phyloP scores from a whole-genome alignment of 441 rosid species.

The Jatropha multifida region DNA sequence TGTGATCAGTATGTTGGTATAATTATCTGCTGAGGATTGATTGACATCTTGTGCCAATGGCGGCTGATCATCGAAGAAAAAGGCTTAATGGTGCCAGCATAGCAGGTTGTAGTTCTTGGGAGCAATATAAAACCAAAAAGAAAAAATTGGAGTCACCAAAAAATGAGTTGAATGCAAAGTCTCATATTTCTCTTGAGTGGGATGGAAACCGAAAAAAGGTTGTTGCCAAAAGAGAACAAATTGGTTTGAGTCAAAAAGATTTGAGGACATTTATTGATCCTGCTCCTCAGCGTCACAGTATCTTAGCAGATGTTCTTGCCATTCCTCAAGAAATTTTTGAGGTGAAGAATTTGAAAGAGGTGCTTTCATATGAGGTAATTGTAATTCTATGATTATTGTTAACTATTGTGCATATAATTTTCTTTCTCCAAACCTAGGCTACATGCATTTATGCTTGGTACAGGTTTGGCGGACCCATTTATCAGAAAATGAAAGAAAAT shows the following conservation, averaged over 20 bases:
- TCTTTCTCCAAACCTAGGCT: constrained; percentile 10
- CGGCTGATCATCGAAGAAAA: constrained; percentile 81
- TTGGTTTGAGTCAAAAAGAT: constrained; percentile 68
- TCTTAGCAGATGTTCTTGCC: constrained; percentile 65
- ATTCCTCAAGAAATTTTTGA: constrained; percentile 72
- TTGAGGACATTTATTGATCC: constrained; percentile 56
- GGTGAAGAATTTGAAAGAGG: constrained; percentile 59
- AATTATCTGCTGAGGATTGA: constrained; percentile 26
- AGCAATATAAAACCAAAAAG: constrained; percentile 63
- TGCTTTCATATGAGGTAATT: constrained; percentile 77
- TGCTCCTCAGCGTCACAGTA: constrained; percentile 37
- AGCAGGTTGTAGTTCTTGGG: constrained; percentile 54
- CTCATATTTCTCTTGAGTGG: constrained; percentile 87
- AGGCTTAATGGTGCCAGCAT: constrained; percentile 62
- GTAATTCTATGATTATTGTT: background rate
- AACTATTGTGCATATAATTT: constrained; percentile 15
- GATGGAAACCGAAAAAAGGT: constrained; percentile 57
- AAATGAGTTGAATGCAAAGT: constrained; percentile 48
- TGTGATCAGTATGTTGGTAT: constrained; percentile 22
- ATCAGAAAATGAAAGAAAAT: constrained; percentile 68
- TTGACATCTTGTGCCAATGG: constrained; percentile 55
- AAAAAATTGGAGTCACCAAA: constrained; percentile 50
- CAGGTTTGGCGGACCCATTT: constrained; percentile 77
- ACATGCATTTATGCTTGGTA: constrained; percentile 19
- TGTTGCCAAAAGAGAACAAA: constrained; percentile 83